A percentile compares a stretch with the other conserved stretches of the same genome.
Evolutionary conservation across 345 rosid genomes (phyloP).

Genomic region (Sisymbrium altissimum): DNA sequence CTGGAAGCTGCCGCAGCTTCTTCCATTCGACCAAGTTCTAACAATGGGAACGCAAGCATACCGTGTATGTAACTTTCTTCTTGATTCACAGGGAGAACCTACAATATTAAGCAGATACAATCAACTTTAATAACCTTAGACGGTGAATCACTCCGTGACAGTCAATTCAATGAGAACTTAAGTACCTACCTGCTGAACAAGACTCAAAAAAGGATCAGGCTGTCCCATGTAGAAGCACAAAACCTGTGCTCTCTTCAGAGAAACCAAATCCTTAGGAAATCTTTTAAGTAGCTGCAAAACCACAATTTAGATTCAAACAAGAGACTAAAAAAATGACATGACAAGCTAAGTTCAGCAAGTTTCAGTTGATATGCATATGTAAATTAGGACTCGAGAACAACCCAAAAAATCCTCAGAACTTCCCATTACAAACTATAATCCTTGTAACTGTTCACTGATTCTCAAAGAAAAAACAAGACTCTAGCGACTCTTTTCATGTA

Average conservation of each 20-base stretch:
- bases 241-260: constrained; percentile 73
- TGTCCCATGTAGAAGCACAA: constrained; percentile 78
- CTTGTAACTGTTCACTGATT: not conserved
- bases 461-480: not conserved
- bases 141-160: not conserved
- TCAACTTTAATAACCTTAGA: not conserved
- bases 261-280: constrained; percentile 68
- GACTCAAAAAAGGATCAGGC: constrained; percentile 52
- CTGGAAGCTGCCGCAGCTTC: constrained; percentile 82
- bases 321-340: not conserved
- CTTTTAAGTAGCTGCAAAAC: constrained; percentile 57
- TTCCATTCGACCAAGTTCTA: constrained; percentile 76
- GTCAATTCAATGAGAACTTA: constrained; percentile 11
- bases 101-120: constrained; percentile 2
- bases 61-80: constrained; percentile 69
- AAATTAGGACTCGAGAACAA: not conserved
- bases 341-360: not conserved
- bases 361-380: not conserved
- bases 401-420: not conserved
- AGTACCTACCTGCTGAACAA: constrained; percentile 59
- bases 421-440: not conserved
- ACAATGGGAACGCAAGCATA: constrained; percentile 78
- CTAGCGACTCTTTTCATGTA: not conserved
- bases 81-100: constrained; percentile 69
- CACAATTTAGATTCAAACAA: constrained; percentile 3